phyloP scores from a whole-genome alignment of 768 basidiomycete genomes.

The Mycena venus region DNA sequence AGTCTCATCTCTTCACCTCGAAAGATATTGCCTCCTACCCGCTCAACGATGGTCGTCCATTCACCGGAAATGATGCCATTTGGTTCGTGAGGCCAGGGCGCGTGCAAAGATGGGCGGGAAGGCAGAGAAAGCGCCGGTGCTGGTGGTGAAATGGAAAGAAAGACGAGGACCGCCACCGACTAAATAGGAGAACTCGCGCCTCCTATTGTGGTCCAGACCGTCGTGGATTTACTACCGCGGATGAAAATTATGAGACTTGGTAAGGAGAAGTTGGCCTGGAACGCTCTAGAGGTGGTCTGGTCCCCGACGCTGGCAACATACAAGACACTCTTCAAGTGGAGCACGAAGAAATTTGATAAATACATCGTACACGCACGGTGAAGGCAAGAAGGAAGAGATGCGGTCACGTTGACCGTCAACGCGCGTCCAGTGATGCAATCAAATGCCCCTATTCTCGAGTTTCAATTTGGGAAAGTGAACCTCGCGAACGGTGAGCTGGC shows the following conservation, averaged over 20 bases:
- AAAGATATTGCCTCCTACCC: background rate
- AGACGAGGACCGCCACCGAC: background rate
- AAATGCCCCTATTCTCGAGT: too few species aligned
- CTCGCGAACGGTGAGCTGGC: too few species aligned
- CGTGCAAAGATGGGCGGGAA: background rate
- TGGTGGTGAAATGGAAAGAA: background rate
- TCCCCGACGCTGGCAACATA: too few species aligned
- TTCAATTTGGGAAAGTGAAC: too few species aligned
- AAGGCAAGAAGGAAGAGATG: too few species aligned
- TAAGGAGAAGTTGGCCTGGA: background rate
- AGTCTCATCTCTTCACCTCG: background rate
- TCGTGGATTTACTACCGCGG: background rate
- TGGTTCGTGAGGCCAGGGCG: background rate
- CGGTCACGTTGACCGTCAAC: too few species aligned
- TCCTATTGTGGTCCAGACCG: constrained; percentile 1
- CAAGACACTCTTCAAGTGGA: too few species aligned
- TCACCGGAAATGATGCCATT: background rate
- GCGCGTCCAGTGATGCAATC: too few species aligned
- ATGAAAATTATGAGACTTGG: background rate
- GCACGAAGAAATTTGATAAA: too few species aligned
- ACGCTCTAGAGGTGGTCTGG: background rate
- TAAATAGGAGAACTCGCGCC: constrained; percentile 20
- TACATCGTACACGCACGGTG: too few species aligned
- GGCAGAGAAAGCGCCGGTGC: too few species aligned
- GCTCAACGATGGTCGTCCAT: background rate